Conservation (phyloP, 306 rosid genomes). For the Hylodesmum podocarpum region DNA sequence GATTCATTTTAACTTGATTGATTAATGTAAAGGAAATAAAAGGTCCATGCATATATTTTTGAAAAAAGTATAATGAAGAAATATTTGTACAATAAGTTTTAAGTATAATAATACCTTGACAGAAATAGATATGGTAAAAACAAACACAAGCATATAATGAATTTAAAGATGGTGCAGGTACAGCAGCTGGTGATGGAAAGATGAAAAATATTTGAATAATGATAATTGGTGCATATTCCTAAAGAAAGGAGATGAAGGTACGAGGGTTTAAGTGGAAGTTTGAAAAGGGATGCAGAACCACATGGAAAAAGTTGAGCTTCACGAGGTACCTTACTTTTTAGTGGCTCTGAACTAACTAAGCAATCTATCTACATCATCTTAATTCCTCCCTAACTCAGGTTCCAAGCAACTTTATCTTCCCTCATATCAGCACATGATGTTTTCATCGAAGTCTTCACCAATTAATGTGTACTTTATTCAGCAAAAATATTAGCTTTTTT, state of each 20-base stretch:
- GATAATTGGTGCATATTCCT: constrained; percentile 4
- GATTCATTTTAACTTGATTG: not conserved
- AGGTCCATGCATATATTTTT: not conserved
- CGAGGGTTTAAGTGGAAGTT: constrained; percentile 23
- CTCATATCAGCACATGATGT: constrained; percentile 29
- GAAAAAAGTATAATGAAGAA: not conserved
- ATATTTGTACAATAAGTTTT: not conserved
- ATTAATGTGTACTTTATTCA: constrained; percentile 25
- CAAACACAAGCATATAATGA: not conserved
- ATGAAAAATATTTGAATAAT: not conserved
- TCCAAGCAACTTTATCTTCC: constrained; percentile 36
- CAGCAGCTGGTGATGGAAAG: not conserved
- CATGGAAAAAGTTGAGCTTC: constrained; percentile 65
- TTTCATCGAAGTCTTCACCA: constrained; percentile 10
- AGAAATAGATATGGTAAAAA: not conserved
- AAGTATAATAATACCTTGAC: not conserved
- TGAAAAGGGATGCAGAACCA: constrained; percentile 44
- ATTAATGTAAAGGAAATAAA: not conserved
- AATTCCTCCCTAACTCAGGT: constrained; percentile 23
- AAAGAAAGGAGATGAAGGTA: constrained; percentile 2
- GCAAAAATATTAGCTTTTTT: not conserved
- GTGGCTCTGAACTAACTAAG: constrained; percentile 24
- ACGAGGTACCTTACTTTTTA: constrained; percentile 48
- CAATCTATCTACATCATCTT: constrained; percentile 45
- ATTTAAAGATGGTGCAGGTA: not conserved